phyloP scores from a whole-genome alignment of 352 stramenopile genomes.

The Phytophthora citricola region DNA sequence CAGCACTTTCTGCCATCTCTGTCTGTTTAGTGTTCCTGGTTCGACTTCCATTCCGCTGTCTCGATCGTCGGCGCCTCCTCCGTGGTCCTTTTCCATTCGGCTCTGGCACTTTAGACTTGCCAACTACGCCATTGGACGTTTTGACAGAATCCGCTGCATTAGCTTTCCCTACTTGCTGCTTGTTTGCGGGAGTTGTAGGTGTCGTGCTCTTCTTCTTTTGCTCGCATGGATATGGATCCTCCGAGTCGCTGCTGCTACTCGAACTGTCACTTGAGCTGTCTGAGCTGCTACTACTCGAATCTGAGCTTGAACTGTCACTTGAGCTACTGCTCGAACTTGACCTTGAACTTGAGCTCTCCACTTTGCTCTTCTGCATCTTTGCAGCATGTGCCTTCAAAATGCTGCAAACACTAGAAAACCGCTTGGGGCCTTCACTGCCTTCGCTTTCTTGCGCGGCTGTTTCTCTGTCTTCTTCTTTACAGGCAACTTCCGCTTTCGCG shows the following conservation, averaged over 20 bases:
- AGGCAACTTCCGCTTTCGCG: conserved; percentile 20
- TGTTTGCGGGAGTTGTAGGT: neutral
- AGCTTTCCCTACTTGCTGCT: neutral
- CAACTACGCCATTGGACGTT: conserved; percentile 5
- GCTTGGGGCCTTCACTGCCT: conserved; percentile 1
- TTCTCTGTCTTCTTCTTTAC: conserved; percentile 14
- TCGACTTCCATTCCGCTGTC: conserved; percentile 28
- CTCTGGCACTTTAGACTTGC: conserved; percentile 17
- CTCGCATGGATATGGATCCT: neutral
- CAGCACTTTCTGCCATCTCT: conserved; percentile 5
- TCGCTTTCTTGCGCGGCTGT: conserved; percentile 17
- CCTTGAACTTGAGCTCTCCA: conserved; percentile 11
- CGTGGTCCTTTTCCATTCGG: conserved; percentile 23
- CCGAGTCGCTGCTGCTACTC: conserved; percentile 26
- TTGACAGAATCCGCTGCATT: conserved; percentile 2
- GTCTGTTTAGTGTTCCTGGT: conserved; percentile 15
- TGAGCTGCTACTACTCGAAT: conserved; percentile 15
- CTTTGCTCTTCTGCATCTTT: conserved; percentile 15
- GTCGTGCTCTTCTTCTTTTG: conserved; percentile 24
- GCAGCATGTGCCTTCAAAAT: neutral
- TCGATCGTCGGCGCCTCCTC: conserved; percentile 34
- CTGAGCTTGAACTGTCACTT: conserved; percentile 18
- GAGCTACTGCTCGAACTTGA: conserved; percentile 20
- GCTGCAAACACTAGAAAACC: too few relatives aligned
- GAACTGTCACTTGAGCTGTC: conserved; percentile 8